Conservation (phyloP, 2,329 filamentous ascomycete genomes). For the Boeremia exigua region DNA sequence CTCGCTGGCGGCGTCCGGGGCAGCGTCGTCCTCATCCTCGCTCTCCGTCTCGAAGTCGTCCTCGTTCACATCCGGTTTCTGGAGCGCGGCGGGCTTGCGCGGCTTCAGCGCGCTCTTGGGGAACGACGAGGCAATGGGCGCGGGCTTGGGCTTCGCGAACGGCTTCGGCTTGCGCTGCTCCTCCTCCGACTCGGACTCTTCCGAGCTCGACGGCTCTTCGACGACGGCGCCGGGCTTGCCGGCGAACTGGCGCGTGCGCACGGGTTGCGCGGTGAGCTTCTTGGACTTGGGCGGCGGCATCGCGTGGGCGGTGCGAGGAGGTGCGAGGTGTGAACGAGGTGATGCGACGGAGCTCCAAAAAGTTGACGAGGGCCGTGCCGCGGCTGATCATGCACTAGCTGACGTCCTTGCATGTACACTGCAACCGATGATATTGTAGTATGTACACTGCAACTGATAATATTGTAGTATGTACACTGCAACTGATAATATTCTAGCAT, state of each 20-base stretch:
- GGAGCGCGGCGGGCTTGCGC: constrained; percentile 49
- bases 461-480: no score
- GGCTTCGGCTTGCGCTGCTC: constrained; percentile 49
- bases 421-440: no score
- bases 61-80: constrained; percentile 45
- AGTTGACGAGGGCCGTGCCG: background rate
- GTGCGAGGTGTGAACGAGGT: no score
- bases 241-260: constrained; percentile 79
- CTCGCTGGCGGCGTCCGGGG: constrained; percentile 15
- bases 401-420: no score
- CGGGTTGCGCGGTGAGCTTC: constrained; percentile 92
- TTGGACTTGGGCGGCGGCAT: constrained; percentile 66
- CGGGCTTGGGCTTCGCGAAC: constrained; percentile 44
- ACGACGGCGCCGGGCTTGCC: constrained; percentile 71
- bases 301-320: no score
- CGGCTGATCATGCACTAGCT: no score
- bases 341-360: constrained; percentile 13
- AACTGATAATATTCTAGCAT: no score
- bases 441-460: no score
- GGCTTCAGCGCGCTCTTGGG: constrained; percentile 52
- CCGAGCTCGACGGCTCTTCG: constrained; percentile 50
- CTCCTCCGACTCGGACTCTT: constrained; percentile 60
- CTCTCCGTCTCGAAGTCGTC: constrained; percentile 68
- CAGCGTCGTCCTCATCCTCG: constrained; percentile 35
- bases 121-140: constrained; percentile 55